Conservation (phyloP, 2,329 filamentous ascomycete genomes). For the Xylaria sp. region DNA sequence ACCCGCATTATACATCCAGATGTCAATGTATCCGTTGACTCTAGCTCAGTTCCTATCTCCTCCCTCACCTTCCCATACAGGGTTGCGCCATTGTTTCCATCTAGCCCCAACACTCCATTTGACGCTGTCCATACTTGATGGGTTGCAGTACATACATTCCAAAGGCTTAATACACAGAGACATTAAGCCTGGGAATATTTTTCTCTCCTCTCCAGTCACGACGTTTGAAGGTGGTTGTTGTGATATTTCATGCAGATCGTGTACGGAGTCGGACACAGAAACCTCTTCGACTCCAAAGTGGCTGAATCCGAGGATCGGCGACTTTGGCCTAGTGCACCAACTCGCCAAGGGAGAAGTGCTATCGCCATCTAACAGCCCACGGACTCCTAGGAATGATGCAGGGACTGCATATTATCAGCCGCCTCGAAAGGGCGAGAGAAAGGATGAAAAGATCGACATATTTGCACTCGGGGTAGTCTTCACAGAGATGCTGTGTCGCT, state of each 20-base stretch:
- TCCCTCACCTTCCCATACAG: constrained; percentile 44
- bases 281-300: constrained; percentile 49
- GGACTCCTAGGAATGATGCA: constrained; percentile 56
- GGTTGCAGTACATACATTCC: constrained; percentile 71
- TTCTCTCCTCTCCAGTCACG: constrained; percentile 62
- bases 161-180: constrained; percentile 72
- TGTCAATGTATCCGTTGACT: constrained; percentile 73
- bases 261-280: constrained; percentile 17
- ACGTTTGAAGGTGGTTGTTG: constrained; percentile 45
- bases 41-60: constrained; percentile 60
- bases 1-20: constrained; percentile 73
- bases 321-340: constrained; percentile 73
- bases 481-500: constrained; percentile 68
- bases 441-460: constrained; percentile 68
- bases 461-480: constrained; percentile 70
- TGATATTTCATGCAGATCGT: constrained; percentile 43
- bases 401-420: constrained; percentile 74
- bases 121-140: constrained; percentile 66
- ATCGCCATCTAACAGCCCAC: constrained; percentile 13
- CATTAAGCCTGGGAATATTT: constrained; percentile 75
- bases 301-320: constrained; percentile 70
- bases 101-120: constrained; percentile 66
- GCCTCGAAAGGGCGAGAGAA: constrained; percentile 45
- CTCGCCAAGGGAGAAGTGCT: constrained; percentile 52
- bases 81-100: constrained; percentile 68